Base-by-base conservation (phyloP, 768 basidiomycete species). In the Mycena chlorophos region DNA sequence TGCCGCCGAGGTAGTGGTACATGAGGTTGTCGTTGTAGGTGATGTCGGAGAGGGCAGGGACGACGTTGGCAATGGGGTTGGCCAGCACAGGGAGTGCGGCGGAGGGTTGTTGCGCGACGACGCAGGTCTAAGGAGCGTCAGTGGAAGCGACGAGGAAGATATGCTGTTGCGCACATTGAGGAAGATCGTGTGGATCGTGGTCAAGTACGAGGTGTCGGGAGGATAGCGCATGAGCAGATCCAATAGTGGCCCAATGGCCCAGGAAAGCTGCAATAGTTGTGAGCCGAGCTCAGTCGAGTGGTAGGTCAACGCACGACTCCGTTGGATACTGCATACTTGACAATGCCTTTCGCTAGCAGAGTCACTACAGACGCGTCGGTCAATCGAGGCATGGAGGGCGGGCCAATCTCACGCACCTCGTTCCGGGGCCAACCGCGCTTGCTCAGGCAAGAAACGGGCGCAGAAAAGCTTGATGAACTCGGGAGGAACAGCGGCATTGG, bases 1-100 rank as follows among this genome's bases (percentile, higher is more conserved):
- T 74, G 1, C 91, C 93, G 3, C 87, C 91, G 2, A 83, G 74
- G 68, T 94, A 93, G 74, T 94, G 90, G 66, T 94, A 94, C n/a
- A 81, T 71, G 22, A 96, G 77, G 63, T 88, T 88, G 68, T 94
- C 93, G 60, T 81, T 85, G 71, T 91, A 93, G 28, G 69, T 71
- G 51, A 95, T 72, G 56, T 91, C 88, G 2, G 82, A 83, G n/a
- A 81, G 67, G 0, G 67, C 58, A 2, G 73, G 77, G 66, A 87
- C 85, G 54, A 94, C 78, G 39, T 81, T 75, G 13, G 83, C 83
- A 59, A 93, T 87, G 17, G 88, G 84, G n/a, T 73, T 66, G 12
- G 66, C 47, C 12, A 94, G 81, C 17, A 93, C 64, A 1, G 83
- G 84, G 13, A 88, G 75, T 0, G 89, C 86, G 1, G 76, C 67